Evolutionary conservation across 73 alveolate species (phyloP).

Genomic region (Paramecium primaurelia): DNA sequence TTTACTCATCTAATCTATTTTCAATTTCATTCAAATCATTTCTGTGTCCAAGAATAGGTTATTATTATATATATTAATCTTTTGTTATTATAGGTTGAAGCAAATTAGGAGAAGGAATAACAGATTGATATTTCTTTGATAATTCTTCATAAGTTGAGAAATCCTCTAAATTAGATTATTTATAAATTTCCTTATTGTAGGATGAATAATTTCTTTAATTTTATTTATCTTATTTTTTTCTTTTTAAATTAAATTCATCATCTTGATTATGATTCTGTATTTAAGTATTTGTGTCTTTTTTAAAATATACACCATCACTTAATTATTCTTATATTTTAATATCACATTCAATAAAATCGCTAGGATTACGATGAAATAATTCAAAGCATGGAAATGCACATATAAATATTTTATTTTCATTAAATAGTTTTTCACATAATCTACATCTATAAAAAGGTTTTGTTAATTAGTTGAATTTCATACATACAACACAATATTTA

Average conservation of each 20-base stretch:
- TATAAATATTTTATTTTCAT: neutral
- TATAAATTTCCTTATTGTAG: neutral
- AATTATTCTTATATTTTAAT: neutral
- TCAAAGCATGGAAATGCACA: conserved; percentile 44
- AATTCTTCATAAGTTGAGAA: neutral
- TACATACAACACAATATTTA: neutral
- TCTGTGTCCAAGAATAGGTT: neutral
- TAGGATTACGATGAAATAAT: conserved; percentile 16
- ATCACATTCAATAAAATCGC: neutral
- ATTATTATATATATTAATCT: neutral
- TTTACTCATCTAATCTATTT: neutral
- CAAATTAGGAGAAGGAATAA: neutral
- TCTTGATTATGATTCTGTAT: neutral
- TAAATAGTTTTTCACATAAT: neutral
- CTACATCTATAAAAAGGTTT: conserved; percentile 32
- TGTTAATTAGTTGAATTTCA: neutral
- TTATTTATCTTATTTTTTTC: neutral
- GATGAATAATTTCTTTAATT: neutral
- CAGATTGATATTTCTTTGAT: neutral
- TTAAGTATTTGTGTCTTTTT: neutral
- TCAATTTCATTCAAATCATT: conserved; percentile 1
- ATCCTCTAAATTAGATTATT: neutral
- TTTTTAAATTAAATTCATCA: neutral
- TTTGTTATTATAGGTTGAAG: neutral
- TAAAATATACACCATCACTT: neutral